Percentiles rank a stretch among this genome's conserved stretches.
Evolutionary conservation across 352 stramenopile genomes (phyloP).

Genomic region (Halophytophthora batemanensis): DNA sequence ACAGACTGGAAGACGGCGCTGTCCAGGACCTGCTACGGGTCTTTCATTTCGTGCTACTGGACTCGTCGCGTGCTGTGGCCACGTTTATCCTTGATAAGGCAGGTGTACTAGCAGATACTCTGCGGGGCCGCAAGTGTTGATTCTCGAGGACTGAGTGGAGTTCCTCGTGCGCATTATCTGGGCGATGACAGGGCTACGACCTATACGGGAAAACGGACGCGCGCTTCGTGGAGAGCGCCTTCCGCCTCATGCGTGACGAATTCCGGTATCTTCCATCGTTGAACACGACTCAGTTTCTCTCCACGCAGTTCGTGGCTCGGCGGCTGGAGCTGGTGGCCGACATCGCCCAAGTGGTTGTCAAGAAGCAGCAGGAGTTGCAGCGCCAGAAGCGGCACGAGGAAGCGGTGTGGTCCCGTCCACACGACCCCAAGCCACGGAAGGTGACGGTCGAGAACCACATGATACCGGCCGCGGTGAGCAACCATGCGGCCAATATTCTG

Average conservation of each 20-base stretch:
- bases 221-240: constrained; percentile 72
- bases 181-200: constrained; percentile 45
- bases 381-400: constrained; percentile 40
- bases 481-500: constrained; percentile 33
- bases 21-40: constrained; percentile 60
- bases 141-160: neutral
- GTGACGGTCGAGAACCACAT: constrained; percentile 42
- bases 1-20: constrained; percentile 28
- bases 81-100: constrained; percentile 45
- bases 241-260: constrained; percentile 69
- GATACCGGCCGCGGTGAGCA: constrained; percentile 17
- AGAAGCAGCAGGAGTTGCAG: constrained; percentile 48
- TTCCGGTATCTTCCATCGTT: constrained; percentile 71
- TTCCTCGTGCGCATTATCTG: neutral
- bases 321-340: constrained; percentile 61
- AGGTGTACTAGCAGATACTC: constrained; percentile 1
- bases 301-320: constrained; percentile 49
- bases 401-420: constrained; percentile 51
- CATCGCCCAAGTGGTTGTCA: constrained; percentile 36
- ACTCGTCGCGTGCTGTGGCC: constrained; percentile 69
- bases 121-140: neutral
- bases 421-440: constrained; percentile 12
- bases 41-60: constrained; percentile 67
- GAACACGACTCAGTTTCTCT: constrained; percentile 62
- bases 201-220: constrained; percentile 75